Evolutionary conservation across 768 basidiomycete genomes (phyloP).

Genomic region (Mycena belliarum): DNA sequence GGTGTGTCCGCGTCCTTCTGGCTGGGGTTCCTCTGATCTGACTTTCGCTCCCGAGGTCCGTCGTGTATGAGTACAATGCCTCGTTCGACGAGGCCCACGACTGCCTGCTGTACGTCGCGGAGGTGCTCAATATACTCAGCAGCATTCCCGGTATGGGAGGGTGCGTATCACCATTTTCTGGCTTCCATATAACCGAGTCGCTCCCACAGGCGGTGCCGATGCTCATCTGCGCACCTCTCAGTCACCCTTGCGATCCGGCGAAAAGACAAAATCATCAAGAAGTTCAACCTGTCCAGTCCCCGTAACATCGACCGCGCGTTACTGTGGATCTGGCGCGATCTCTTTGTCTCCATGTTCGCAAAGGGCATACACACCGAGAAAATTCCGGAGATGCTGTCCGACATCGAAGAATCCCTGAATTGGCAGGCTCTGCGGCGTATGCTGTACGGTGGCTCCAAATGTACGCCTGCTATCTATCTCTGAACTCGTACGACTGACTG

Average conservation of each 20-base stretch:
- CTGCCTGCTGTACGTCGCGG: conserved; percentile 41
- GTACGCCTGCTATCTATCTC: conserved; percentile 22
- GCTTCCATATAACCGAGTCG: neutral
- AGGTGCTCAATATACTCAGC: conserved; percentile 45
- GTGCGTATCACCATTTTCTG: conserved; percentile 21
- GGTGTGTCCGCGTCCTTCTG: no score
- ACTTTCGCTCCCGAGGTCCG: no score
- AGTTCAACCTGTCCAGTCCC: conserved; percentile 50
- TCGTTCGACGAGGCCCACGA: conserved; percentile 53
- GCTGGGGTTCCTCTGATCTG: no score
- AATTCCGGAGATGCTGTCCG: conserved; percentile 58
- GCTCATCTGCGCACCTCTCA: conserved; percentile 47
- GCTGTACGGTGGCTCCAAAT: conserved; percentile 50
- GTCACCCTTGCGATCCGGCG: conserved; percentile 48
- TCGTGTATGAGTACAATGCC: conserved; percentile 58
- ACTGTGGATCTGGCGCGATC: conserved; percentile 58
- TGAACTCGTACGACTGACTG: conserved; percentile 29
- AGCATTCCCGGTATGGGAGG: conserved; percentile 40
- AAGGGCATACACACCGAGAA: conserved; percentile 30
- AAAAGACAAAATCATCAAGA: conserved; percentile 46
- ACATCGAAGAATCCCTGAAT: conserved; percentile 53
- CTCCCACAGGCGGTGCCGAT: conserved; percentile 49
- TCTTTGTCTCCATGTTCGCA: conserved; percentile 58
- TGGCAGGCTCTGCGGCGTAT: conserved; percentile 54
- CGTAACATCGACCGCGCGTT: conserved; percentile 46